Conservation (phyloP, 192 early-diverging fungal genomes). For the Dispira simplex region DNA sequence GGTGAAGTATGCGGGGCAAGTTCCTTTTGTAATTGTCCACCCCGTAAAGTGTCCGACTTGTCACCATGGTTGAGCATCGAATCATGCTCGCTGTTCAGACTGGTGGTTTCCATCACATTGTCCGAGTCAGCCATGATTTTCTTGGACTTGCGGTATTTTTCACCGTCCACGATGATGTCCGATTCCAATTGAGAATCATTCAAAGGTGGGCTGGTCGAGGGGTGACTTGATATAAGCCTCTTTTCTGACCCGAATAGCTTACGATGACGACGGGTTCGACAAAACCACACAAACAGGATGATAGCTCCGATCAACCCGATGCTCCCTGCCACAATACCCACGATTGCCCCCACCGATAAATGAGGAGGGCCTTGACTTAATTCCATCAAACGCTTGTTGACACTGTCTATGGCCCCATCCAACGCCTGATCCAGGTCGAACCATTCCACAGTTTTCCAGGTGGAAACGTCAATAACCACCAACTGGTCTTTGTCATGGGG, state of each 20-base stretch:
- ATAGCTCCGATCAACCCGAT: neutral
- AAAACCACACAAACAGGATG: neutral
- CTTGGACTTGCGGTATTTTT: no score
- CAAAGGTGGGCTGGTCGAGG: no score
- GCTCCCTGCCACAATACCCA: conserved; percentile 4
- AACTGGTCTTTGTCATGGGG: conserved; percentile 8
- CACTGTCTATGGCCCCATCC: neutral
- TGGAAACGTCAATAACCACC: conserved; percentile 4
- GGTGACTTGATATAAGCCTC: no score
- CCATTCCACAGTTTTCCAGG: conserved; percentile 10
- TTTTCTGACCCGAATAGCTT: neutral
- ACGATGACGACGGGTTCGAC: neutral
- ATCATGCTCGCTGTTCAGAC: no score
- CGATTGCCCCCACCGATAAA: conserved; percentile 11
- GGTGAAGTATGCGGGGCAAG: no score
- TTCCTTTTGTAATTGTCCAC: no score
- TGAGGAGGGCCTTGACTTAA: neutral
- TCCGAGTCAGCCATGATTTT: no score
- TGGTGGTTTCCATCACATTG: no score
- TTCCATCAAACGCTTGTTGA: neutral
- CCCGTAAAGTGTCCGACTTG: no score
- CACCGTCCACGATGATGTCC: no score
- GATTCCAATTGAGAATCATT: no score
- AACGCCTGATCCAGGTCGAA: conserved; percentile 5
- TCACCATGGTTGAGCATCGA: no score